Base-by-base conservation (phyloP, 2,329 filamentous ascomycete genomes). In the Pseudogymnoascus pannorum region DNA sequence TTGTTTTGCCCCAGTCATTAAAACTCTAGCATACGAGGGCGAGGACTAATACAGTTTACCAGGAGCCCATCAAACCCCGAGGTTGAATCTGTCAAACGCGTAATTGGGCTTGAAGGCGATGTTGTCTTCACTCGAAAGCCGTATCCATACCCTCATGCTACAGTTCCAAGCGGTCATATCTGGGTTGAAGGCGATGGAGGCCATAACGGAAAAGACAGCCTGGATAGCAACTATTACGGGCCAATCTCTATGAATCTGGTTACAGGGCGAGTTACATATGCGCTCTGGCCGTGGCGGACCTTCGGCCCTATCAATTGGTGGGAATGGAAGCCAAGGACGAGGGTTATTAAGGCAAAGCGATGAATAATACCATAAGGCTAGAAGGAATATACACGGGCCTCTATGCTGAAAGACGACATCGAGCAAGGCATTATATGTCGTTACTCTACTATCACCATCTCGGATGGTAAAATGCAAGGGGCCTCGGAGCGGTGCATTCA, bases 131-230 rank as follows among this genome's bases (percentile, higher is more conserved):
- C 89, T 40, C 80, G 83, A 62, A 73, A 78, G 60, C 86, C 85
- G 16, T 88, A 85, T 70, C 80, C 83, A 7, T 72, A 79, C 14
- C 67, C 76, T 1, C 79, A 74, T 7, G 77, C 89, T 51, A 80
- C 81, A 64, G 83, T 99, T 20, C 93, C 92, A 4, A 81, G 81
- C 64, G 91, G 91, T 16, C 92, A 97, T 76, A 81, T 97, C 26
- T 99, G 94, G 94, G 85, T 99, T 1, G 93, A 97, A 72, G 94
- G 94, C 1, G 94, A 99, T 72, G 91, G 88, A 11, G 74, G 74
- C 44, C 69, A 67, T 62, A 82, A 83, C 68, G 82, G 84, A 68
- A 80, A 82, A 58, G 83, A 83, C 68, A 91, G 85, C 61, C 73
- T 87, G 63, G 94, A 99, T 76, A 96, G 92, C 74, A 96, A 96